Conservation (phyloP, 225 moss, liverwort and hornwort genomes). For the Rhytidiadelphus loreus region DNA sequence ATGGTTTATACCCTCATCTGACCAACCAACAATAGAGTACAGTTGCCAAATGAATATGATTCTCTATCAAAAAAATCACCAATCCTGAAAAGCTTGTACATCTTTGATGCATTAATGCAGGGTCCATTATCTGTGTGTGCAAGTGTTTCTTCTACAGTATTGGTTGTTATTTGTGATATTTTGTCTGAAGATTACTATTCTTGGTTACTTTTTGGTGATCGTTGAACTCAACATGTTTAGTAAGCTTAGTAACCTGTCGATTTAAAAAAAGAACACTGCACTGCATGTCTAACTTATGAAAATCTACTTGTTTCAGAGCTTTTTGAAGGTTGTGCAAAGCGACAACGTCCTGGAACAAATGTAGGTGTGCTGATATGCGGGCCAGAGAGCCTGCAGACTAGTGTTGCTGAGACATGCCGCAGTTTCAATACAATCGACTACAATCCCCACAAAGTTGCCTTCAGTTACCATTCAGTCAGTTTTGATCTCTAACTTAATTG, state of each 20-base stretch:
- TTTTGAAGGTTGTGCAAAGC: constrained; percentile 71
- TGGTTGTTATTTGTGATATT: background rate
- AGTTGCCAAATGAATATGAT: too few relatives aligned
- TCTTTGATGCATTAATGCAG: background rate
- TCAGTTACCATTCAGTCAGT: constrained; percentile 85
- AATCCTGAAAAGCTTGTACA: background rate
- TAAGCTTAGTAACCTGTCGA: background rate
- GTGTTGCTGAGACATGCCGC: constrained; percentile 62
- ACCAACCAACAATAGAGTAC: background rate
- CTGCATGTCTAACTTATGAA: background rate
- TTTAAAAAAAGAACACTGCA: background rate
- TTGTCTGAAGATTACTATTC: background rate
- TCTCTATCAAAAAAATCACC: background rate
- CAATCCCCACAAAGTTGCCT: constrained; percentile 39
- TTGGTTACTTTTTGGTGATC: background rate
- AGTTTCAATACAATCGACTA: constrained; percentile 50
- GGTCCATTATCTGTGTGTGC: background rate
- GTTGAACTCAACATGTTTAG: background rate
- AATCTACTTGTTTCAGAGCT: constrained; percentile 31
- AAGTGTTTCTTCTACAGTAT: background rate
- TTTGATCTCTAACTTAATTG: constrained; percentile 65
- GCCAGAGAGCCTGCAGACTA: constrained; percentile 66
- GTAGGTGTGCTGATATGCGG: constrained; percentile 87
- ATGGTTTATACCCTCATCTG: background rate
- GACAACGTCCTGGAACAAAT: constrained; percentile 34